These are phyloP conservation scores for Moniliella sp. DNA, from an alignment of 1,284 basidiomycete genomes.

Conservation along the genomic window DNA sequence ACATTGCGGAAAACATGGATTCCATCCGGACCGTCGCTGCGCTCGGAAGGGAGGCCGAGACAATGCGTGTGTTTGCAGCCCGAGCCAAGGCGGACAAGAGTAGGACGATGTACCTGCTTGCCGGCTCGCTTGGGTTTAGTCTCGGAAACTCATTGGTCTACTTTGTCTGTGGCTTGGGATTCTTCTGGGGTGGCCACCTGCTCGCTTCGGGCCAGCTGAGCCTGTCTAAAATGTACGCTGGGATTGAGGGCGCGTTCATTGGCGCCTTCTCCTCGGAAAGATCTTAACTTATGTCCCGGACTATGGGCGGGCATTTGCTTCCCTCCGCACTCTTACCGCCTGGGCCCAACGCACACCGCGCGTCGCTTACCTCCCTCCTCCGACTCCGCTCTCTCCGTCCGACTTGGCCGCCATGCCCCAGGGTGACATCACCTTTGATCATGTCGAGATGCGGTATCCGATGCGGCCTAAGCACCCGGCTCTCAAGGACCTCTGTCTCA, in stretches of 20 bases:
- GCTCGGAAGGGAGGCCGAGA: constrained; percentile 33
- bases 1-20: constrained; percentile 36
- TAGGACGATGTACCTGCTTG: constrained; percentile 15
- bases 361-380: constrained; percentile 3
- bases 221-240: constrained; percentile 11
- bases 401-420: not conserved
- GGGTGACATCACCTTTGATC: constrained; percentile 14
- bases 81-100: constrained; percentile 9
- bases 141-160: constrained; percentile 32
- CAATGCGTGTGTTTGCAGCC: constrained; percentile 20
- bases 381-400: not conserved
- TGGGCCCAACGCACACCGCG: constrained; percentile 18
- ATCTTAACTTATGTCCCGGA: constrained; percentile 23
- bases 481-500: constrained; percentile 14
- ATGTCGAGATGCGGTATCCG: constrained; percentile 28
- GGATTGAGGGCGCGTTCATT: constrained; percentile 35
- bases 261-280: constrained; percentile 26
- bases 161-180: constrained; percentile 29
- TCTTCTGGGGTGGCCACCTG: constrained; percentile 34
- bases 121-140: constrained; percentile 30
- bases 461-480: constrained; percentile 20
- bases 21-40: constrained; percentile 35
- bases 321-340: constrained; percentile 9
- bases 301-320: constrained; percentile 14
- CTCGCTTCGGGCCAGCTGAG: constrained; percentile 16